Evolutionary conservation across 2,329 filamentous ascomycete genomes (phyloP).

Genomic region (Fusarium chlamydosporum): DNA sequence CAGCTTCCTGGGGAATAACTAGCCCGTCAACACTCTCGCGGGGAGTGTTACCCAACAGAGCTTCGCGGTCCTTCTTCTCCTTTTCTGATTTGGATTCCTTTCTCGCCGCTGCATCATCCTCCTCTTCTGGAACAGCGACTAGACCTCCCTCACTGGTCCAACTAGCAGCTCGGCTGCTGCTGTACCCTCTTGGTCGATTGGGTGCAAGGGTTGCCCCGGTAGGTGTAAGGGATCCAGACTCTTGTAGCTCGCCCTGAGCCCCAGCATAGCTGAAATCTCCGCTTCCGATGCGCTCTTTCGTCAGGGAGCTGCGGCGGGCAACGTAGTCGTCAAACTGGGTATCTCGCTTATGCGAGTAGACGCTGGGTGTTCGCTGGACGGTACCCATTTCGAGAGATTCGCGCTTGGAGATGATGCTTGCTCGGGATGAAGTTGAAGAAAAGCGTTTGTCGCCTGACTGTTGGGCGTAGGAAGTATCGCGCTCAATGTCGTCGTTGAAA

Average conservation of each 20-base stretch:
- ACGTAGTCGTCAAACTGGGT: slow-evolving; percentile 65
- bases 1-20: slow-evolving; percentile 46
- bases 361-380: slow-evolving; percentile 47
- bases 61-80: slow-evolving; percentile 49
- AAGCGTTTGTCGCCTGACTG: slow-evolving; percentile 50
- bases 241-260: slow-evolving; percentile 31
- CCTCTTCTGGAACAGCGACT: slow-evolving; percentile 59
- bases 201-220: slow-evolving; percentile 29
- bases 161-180: slow-evolving; percentile 53
- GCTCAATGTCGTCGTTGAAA: slow-evolving; percentile 56
- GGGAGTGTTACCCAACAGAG: slow-evolving; percentile 50
- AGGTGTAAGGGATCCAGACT: slow-evolving; percentile 14
- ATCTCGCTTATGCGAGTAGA: slow-evolving; percentile 63
- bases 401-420: slow-evolving; percentile 50
- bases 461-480: slow-evolving; percentile 49
- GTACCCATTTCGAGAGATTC: slow-evolving; percentile 45
- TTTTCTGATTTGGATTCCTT: slow-evolving; percentile 36
- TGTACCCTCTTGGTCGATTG: slow-evolving; percentile 49
- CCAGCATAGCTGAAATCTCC: slow-evolving; percentile 54
- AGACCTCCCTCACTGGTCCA: slow-evolving; percentile 57
- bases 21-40: slow-evolving; percentile 45
- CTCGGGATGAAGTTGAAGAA: slow-evolving; percentile 49
- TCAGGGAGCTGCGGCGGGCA: slow-evolving; percentile 52
- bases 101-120: slow-evolving; percentile 45
- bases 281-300: slow-evolving; percentile 49